Conservation (phyloP, 1,139 yeast species). For the Kurtzmaniella natalensis region DNA sequence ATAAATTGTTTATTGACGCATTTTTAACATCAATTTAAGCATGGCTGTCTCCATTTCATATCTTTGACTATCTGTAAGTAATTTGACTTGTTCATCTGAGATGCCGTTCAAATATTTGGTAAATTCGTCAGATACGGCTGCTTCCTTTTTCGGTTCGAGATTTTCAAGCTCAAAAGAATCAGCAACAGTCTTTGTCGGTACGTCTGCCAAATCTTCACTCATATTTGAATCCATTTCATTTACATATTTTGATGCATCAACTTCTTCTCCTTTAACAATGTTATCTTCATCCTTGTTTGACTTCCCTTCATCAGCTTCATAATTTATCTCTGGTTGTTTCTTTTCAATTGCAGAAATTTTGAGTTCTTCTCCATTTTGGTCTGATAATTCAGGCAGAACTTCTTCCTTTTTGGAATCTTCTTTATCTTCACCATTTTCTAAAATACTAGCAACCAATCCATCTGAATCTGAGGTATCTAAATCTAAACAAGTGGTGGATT, state of each 20-base stretch:
- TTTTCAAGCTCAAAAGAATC: too few species aligned
- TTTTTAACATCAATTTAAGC: conserved; percentile 28
- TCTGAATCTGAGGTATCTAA: too few species aligned
- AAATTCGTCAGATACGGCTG: not conserved
- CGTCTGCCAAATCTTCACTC: not conserved
- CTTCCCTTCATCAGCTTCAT: not conserved
- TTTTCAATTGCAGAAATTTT: not conserved
- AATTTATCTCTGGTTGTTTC: not conserved
- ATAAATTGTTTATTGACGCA: too few species aligned
- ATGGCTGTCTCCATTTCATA: conserved; percentile 29
- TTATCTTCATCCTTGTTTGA: not conserved
- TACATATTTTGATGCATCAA: too few species aligned
- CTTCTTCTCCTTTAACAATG: not conserved
- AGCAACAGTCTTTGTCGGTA: not conserved
- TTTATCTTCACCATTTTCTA: too few species aligned
- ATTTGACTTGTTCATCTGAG: conserved; percentile 15
- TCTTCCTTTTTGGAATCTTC: not conserved
- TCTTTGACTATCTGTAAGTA: conserved; percentile 16
- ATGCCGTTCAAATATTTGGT: conserved; percentile 4
- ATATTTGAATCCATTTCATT: too few species aligned
- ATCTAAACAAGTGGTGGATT: too few species aligned
- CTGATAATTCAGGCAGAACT: not conserved
- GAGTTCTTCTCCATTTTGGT: not conserved
- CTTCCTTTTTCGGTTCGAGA: too few species aligned
- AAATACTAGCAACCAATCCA: too few species aligned